Base-by-base conservation (phyloP, 208 protist genomes). In the Leptomonas seymouri region DNA sequence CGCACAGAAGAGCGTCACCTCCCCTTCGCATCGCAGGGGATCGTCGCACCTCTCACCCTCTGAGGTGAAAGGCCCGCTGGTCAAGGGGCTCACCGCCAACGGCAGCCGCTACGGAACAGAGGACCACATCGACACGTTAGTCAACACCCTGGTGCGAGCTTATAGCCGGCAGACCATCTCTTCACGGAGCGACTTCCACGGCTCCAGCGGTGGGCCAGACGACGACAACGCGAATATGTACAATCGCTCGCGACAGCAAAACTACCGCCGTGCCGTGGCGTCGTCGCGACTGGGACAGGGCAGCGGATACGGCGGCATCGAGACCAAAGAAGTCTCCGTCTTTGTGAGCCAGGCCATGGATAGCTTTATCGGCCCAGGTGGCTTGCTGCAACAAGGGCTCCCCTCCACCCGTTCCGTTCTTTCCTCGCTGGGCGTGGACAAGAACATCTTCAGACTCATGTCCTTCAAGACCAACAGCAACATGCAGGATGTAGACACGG, bases 301-400 rank as follows among this genome's bases (percentile, higher is more conserved):
- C 21, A 41, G 27, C 45, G 36, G 48, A 3, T 7, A 36, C 34
- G 50, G 60, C 41, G 56, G 49, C 2, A 16, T 55, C 31, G 28
- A 72, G 18, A 59, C 59, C 45, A 41, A 65, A n/a, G 80, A 85
- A 27, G 68, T 85, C 8, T 75, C 71, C 3, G 42, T 44, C 31
- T 85, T 81, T 71, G 80, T 85, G 48, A 74, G 66, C 16, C 75
- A 85, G 54, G 76, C 80, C 23, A 70, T 85, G 71, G 80, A 73
- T 39, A 73, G 67, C 61, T 73, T 85, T 31, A 46, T 85, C 25
- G 66, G 67, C 28, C 53, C 71, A 3, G 71, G 45, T 0, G 55
- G 46, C 2, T 30, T 65, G 16, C 71, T 36, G 14, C 58, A 46
- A 23, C 48, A 69, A 3, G 51, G 64, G 2, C 45, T 76, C 27